These are phyloP conservation scores for Lathyrus oleraceus DNA, from an alignment of 306 rosid genomes.

Conservation along the genomic window DNA sequence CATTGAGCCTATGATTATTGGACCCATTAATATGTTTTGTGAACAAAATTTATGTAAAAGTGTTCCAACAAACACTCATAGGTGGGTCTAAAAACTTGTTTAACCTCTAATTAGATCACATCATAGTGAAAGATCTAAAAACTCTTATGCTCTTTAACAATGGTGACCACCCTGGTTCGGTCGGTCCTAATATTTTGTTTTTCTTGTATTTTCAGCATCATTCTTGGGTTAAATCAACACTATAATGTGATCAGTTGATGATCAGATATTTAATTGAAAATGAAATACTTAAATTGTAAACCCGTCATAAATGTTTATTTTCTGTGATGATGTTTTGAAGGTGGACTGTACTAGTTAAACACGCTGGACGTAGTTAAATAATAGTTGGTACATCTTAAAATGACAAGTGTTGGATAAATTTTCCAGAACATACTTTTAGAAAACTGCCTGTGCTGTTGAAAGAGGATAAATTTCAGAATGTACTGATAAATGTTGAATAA, in stretches of 20 bases:
- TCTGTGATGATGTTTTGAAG: background rate
- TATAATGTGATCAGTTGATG: constrained; percentile 14
- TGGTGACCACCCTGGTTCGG: constrained; percentile 34
- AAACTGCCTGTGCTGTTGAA: background rate
- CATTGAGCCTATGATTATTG: constrained; percentile 8
- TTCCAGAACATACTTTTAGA: background rate
- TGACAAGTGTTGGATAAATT: background rate
- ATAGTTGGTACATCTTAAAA: constrained; percentile 3
- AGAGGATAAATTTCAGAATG: no score
- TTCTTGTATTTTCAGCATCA: constrained; percentile 18
- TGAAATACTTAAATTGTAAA: background rate
- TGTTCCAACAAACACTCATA: background rate
- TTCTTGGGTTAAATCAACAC: constrained; percentile 21
- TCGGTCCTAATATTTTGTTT: constrained; percentile 20
- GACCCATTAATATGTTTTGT: background rate
- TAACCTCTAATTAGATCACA: constrained; percentile 1
- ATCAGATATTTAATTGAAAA: background rate
- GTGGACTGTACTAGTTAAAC: background rate
- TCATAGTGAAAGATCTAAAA: constrained; percentile 21
- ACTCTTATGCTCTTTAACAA: constrained; percentile 6
- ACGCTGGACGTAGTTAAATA: background rate
- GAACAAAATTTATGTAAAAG: background rate
- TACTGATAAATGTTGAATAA: no score
- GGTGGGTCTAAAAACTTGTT: constrained; percentile 1
- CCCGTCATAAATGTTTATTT: background rate